phyloP scores from a whole-genome alignment of 192 early-diverging fungal genomes.

The Backusella macrospora region DNA sequence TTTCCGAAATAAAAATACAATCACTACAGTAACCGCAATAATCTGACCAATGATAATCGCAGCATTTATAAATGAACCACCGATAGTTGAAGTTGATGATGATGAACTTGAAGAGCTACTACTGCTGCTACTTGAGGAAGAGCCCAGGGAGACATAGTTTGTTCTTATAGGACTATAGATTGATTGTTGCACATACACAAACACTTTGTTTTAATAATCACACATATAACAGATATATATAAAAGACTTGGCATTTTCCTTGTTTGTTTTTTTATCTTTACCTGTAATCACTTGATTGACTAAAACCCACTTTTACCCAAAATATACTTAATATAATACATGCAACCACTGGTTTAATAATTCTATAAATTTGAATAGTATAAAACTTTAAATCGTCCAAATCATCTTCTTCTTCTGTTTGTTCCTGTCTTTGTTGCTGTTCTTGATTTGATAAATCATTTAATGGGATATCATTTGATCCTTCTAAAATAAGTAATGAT shows the following conservation, averaged over 20 bases:
- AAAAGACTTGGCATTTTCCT: not conserved
- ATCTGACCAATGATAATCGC: slow-evolving; percentile 78
- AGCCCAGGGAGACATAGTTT: slow-evolving; percentile 13
- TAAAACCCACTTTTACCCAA: slow-evolving; percentile 79
- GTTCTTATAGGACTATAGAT: slow-evolving; percentile 20
- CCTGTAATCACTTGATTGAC: slow-evolving; percentile 58
- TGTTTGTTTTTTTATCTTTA: slow-evolving; percentile 13
- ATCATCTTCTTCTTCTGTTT: slow-evolving; percentile 37
- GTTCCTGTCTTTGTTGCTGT: slow-evolving; percentile 25
- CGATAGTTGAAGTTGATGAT: slow-evolving; percentile 17
- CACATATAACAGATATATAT: not conserved
- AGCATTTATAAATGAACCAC: slow-evolving; percentile 56
- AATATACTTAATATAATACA: slow-evolving; percentile 80
- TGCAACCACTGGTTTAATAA: slow-evolving; percentile 78
- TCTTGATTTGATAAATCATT: slow-evolving; percentile 29
- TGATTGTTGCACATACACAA: not conserved
- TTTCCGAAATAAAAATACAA: slow-evolving; percentile 75
- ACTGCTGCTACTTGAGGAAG: not conserved
- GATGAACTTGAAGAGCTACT: not conserved
- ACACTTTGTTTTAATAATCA: not conserved
- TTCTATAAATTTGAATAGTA: slow-evolving; percentile 76
- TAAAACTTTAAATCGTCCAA: slow-evolving; percentile 76
- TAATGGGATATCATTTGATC: slow-evolving; percentile 13
- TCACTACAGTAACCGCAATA: slow-evolving; percentile 76
- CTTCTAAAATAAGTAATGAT: not conserved